Base-by-base conservation (phyloP, 306 rosid species). In the Quercus glauca region DNA sequence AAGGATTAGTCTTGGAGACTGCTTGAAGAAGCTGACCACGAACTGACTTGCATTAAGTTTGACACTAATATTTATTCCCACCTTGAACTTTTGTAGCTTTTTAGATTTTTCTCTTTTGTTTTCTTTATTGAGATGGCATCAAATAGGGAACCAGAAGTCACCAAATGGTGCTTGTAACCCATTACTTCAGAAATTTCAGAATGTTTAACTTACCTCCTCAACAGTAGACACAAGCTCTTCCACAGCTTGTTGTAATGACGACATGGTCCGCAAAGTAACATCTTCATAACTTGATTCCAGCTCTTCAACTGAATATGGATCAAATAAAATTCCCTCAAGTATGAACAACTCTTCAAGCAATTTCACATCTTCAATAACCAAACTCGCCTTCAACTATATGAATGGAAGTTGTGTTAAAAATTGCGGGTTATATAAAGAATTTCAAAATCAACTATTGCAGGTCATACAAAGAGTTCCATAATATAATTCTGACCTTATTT, bases 291-390 rank as follows among this genome's bases (percentile, higher is more conserved):
- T 90, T 41, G 80, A 61, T 60, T 93, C 91, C 63, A 76, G 21
- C 71, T 87, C 97, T 82, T 86, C 90, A 55, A 78, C 78, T 57
- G 91, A 80, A 73, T 79, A 58, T 69, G 88, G 90, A 71, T 91
- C 88, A 73, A 81, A 88, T 26, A 93, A 28, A 83, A 93, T 86
- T 61, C 94, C 94, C 57, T 86, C 90, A 33, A 73, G 84, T 67
- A 80, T 83, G 80, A 91, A 86, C 74, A 93, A 55, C 81, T 91
- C 90, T 87, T 93, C 92, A 5, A 93, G 90, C 79, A 90, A 74
- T 81, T 88, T 80, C 70, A 93, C 93, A 69, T 87, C 91, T 84
- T 88, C 92, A 60, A 55, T 80, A 59, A 81, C 81, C 81, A 90
- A 78, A 61, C 85, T 83, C 76, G 79, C 83, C 79, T 83, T 86